These are phyloP conservation scores for Iberis pinnata DNA, from an alignment of 345 rosid species.

Conservation along the genomic window DNA sequence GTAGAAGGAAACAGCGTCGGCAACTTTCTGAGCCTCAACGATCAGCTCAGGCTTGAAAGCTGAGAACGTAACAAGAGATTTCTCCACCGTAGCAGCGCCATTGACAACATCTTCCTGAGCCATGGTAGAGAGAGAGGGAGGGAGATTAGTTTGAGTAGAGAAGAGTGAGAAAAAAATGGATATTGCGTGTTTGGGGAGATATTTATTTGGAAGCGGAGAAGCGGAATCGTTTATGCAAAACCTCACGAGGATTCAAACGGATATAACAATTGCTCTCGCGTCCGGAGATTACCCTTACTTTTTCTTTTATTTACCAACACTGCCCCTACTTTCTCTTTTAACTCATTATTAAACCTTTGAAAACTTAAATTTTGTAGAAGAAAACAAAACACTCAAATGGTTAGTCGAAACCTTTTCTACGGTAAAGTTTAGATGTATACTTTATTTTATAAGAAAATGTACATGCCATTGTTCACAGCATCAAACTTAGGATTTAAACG, in stretches of 20 bases:
- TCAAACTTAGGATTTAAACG: too few relatives aligned
- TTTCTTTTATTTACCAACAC: slow-evolving; percentile 25
- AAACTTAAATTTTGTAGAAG: too few relatives aligned
- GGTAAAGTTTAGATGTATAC: too few relatives aligned
- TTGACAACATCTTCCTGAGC: slow-evolving; percentile 49
- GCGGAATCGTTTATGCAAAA: slow-evolving; percentile 40
- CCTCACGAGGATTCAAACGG: slow-evolving; percentile 28
- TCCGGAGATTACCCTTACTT: slow-evolving; percentile 20
- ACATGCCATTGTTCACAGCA: too few relatives aligned
- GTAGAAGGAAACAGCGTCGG: slow-evolving; percentile 76
- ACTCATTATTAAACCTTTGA: too few relatives aligned
- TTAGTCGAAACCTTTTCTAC: too few relatives aligned
- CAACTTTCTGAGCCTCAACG: slow-evolving; percentile 77
- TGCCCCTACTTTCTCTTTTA: slow-evolving; percentile 19
- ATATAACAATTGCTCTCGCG: slow-evolving; percentile 13
- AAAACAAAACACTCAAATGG: too few relatives aligned
- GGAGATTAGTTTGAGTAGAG: background rate
- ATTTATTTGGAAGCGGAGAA: slow-evolving; percentile 56
- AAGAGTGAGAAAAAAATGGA: too few relatives aligned
- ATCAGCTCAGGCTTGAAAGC: slow-evolving; percentile 57
- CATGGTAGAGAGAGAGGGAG: slow-evolving; percentile 31
- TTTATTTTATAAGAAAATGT: too few relatives aligned
- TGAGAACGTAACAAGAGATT: slow-evolving; percentile 42
- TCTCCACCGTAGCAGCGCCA: slow-evolving; percentile 44
- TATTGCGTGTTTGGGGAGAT: slow-evolving; percentile 1